Conservation (phyloP, 2,329 filamentous ascomycete genomes). For the Phaeoacremonium minimum region DNA sequence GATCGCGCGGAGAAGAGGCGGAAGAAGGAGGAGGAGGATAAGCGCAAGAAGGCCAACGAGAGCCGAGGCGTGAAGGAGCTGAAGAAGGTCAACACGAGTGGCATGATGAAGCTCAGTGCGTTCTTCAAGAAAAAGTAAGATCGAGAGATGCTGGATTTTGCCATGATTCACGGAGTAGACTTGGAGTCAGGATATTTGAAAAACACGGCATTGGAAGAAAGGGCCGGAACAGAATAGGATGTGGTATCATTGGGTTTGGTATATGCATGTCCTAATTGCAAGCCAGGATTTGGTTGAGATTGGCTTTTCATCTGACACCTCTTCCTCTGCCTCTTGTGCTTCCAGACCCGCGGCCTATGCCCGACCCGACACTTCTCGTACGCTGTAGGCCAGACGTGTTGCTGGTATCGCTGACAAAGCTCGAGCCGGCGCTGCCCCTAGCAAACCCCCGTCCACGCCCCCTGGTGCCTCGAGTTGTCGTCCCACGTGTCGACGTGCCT, state of each 20-base stretch:
- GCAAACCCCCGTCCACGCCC: slow-evolving; percentile 10
- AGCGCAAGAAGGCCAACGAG: slow-evolving; percentile 70
- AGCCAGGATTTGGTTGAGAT: too few species aligned
- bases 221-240: neutral
- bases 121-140: slow-evolving; percentile 77
- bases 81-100: slow-evolving; percentile 83
- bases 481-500: slow-evolving; percentile 10
- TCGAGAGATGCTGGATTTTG: neutral
- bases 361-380: slow-evolving; percentile 30
- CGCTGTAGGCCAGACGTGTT: slow-evolving; percentile 22
- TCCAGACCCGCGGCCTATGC: slow-evolving; percentile 40
- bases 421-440: slow-evolving; percentile 5
- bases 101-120: slow-evolving; percentile 95
- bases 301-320: slow-evolving; percentile 9
- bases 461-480: slow-evolving; percentile 6
- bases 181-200: too few species aligned
- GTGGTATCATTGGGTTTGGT: slow-evolving; percentile 10
- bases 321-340: slow-evolving; percentile 38
- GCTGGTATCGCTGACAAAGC: slow-evolving; percentile 14
- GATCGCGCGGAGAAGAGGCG: slow-evolving; percentile 74
- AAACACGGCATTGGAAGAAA: too few species aligned
- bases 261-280: too few species aligned
- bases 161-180: too few species aligned
- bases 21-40: slow-evolving; percentile 85
- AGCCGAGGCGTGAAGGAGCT: slow-evolving; percentile 75